Percentiles rank a stretch among this genome's conserved stretches.
Evolutionary conservation across 805 yeast species (phyloP).

Genomic region (Schwanniomyces sp.): DNA sequence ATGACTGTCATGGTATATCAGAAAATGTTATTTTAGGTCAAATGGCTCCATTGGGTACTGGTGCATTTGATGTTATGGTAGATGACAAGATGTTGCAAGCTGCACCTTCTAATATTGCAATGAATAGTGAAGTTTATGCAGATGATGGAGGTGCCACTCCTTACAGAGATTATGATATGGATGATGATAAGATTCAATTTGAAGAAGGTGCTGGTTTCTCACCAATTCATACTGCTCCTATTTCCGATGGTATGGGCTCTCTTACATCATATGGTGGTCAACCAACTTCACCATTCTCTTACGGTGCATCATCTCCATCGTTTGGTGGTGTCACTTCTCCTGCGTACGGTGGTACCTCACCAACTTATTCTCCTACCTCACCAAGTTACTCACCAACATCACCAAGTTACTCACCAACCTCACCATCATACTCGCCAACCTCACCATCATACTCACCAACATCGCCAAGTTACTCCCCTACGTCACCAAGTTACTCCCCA

Average conservation of each 20-base stretch:
- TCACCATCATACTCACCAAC: constrained; percentile 68
- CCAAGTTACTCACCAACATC: constrained; percentile 61
- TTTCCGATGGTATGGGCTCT: constrained; percentile 76
- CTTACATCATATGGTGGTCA: constrained; percentile 86
- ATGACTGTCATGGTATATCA: constrained; percentile 98
- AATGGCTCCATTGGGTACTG: constrained; percentile 98
- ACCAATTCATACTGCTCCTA: constrained; percentile 86
- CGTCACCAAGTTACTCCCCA: constrained; percentile 61
- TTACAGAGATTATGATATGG: constrained; percentile 66
- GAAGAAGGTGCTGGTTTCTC: constrained; percentile 87
- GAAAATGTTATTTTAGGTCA: constrained; percentile 97
- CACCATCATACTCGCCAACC: constrained; percentile 70
- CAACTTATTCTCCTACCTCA: constrained; percentile 64
- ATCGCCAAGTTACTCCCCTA: constrained; percentile 70
- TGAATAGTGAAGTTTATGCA: constrained; percentile 18
- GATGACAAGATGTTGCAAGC: constrained; percentile 82
- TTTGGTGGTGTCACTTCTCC: constrained; percentile 53
- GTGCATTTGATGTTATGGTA: constrained; percentile 92
- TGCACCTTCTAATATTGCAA: constrained; percentile 52
- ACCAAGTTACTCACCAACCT: constrained; percentile 72
- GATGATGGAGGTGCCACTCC: constrained; percentile 86
- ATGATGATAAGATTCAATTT: constrained; percentile 58
- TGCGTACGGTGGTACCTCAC: constrained; percentile 75
- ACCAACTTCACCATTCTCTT: constrained; percentile 49
- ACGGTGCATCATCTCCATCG: constrained; percentile 47